Evolutionary conservation across 768 basidiomycete genomes (phyloP), one percentile per base, ranked within the genome.

Genomic region (Hypsizygus marmoreus): DNA sequence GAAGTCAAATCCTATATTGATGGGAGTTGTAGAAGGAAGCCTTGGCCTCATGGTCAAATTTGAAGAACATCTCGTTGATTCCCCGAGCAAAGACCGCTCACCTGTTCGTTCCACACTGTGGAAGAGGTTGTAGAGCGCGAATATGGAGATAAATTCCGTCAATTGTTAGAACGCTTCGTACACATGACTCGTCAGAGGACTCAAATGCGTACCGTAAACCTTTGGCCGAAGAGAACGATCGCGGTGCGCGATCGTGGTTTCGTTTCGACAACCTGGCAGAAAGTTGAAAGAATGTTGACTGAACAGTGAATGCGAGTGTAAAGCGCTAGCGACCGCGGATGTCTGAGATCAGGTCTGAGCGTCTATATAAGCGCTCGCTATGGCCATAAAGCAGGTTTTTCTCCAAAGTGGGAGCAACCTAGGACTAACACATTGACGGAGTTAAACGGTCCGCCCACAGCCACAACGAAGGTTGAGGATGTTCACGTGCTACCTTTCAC

Each of bases 51-150:
- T 54, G 49, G 36, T 42, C 39, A 26, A n/a, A n/a, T 20, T 31
- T 40, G 11, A 25, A 30, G n/a, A 23, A 24, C 24, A 14, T 16
- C 26, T 35, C 13, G 25, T 5, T 13, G 25, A 49, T 54, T 49
- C 44, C 33, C 57, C 58, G 55, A 57, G 35, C 47, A 53, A 52
- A 49, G 38, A 22, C 55, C 55, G 53, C 23, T 43, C 17, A 37
- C 41, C 33, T 37, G 19, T 12, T 22, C 14, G 29, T 6, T 30
- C 20, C 9, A 10, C 11, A 32, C 40, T 24, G 20, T 26, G 14
- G 12, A 11, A 16, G 13, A 43, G 40, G 45, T 24, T 16, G 26
- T 40, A 45, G 47, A 33, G 36, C 22, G 42, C 42, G 37, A 28
- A 53, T 42, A 39, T 54, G 53, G 31, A 41, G 26, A 46, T 32